phyloP scores from a whole-genome alignment of 139 green algal species.

The Haematococcus lacustris region DNA sequence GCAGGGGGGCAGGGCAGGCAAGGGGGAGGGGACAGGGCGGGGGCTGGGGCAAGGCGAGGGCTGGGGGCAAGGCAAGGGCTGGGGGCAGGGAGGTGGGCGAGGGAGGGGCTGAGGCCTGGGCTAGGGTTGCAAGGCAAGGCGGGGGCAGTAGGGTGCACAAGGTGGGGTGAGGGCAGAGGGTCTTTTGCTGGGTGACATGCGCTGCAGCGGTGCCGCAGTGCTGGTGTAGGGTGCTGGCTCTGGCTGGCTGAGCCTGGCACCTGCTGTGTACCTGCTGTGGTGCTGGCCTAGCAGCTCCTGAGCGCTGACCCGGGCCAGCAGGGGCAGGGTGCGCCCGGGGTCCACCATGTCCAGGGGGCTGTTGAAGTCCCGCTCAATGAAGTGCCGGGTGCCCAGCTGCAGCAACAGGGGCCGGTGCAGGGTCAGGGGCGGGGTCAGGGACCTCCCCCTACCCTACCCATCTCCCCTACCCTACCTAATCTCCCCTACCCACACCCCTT shows the following conservation, averaged over 20 bases:
- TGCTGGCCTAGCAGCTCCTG: constrained; percentile 62
- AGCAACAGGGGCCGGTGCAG: too few relatives aligned
- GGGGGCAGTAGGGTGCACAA: background rate
- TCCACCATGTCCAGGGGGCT: constrained; percentile 35
- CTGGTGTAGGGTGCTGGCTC: background rate
- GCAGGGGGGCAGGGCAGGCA: background rate
- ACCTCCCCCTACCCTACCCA: too few relatives aligned
- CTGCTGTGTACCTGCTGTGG: constrained; percentile 25
- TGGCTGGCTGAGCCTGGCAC: background rate
- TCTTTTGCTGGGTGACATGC: background rate
- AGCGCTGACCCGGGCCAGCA: constrained; percentile 48
- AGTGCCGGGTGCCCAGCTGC: constrained; percentile 42
- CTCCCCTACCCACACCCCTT: too few relatives aligned
- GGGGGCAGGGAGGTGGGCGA: background rate
- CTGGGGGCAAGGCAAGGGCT: background rate
- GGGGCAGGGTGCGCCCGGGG: constrained; percentile 43
- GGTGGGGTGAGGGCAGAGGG: background rate
- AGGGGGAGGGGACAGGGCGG: background rate
- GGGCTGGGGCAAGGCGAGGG: background rate
- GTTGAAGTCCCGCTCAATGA: constrained; percentile 71
- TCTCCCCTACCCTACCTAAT: too few relatives aligned
- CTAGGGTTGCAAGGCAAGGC: background rate
- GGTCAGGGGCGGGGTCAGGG: too few relatives aligned
- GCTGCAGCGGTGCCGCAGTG: background rate
- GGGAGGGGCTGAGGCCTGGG: background rate